Evolutionary conservation across 129 eudicot genomes (phyloP).

Genomic region (Deinandra increscens): DNA sequence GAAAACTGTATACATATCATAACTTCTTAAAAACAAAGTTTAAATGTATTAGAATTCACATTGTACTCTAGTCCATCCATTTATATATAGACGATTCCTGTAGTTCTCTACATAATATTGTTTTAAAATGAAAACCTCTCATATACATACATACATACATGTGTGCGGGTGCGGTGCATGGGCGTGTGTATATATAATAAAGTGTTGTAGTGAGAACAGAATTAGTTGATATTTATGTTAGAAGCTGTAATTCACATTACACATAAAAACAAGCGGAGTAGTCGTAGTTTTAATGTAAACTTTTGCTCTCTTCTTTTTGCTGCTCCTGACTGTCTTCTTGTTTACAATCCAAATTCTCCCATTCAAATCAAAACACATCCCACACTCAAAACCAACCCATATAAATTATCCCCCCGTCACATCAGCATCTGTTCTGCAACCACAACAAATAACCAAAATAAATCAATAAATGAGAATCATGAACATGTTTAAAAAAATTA

Average conservation of each 20-base stretch:
- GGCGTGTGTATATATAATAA: neutral
- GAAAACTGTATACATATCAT: too few species aligned
- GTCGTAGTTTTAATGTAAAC: conserved; percentile 4
- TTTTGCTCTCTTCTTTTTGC: conserved; percentile 13
- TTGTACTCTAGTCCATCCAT: too few species aligned
- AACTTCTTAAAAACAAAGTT: too few species aligned
- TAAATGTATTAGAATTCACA: too few species aligned
- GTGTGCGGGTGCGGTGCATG: too few species aligned
- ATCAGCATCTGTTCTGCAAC: conserved; percentile 15
- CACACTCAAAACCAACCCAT: conserved; percentile 20
- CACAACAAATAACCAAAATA: conserved; percentile 7
- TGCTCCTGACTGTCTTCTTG: conserved; percentile 17
- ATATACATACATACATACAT: too few species aligned
- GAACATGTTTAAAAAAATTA: neutral
- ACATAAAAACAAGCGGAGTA: conserved; percentile 13
- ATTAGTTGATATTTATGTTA: conserved; percentile 11
- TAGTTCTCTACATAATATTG: too few species aligned
- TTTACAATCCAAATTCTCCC: conserved; percentile 28
- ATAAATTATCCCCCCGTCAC: conserved; percentile 17
- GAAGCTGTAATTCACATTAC: conserved; percentile 30
- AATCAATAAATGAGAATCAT: neutral
- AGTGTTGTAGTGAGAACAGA: conserved; percentile 5
- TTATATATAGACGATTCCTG: too few species aligned
- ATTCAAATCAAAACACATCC: conserved; percentile 25
- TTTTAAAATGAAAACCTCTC: too few species aligned